phyloP scores from a whole-genome alignment of 306 rosid genomes.

The Malus sieversii region DNA sequence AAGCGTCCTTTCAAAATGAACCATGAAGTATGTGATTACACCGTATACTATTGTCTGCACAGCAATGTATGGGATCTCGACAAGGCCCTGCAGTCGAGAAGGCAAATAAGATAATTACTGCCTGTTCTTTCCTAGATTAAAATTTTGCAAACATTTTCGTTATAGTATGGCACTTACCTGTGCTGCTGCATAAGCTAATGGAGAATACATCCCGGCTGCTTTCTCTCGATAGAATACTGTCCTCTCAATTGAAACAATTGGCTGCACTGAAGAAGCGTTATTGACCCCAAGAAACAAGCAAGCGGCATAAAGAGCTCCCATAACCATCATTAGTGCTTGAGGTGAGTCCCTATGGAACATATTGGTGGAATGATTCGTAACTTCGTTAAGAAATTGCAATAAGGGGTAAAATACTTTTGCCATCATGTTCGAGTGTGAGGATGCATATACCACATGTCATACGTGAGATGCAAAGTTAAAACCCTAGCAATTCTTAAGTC shows the following conservation, averaged over 20 bases:
- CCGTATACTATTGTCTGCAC: constrained; percentile 65
- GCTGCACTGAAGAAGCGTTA: constrained; percentile 83
- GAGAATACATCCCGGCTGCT: constrained; percentile 93
- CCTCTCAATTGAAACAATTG: constrained; percentile 88
- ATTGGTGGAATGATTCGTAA: neutral
- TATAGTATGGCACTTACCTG: constrained; percentile 38
- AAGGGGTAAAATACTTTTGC: neutral
- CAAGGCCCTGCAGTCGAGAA: constrained; percentile 53
- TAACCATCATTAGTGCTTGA: constrained; percentile 51
- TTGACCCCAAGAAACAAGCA: constrained; percentile 79
- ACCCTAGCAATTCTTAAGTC: too few relatives aligned
- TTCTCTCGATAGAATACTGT: constrained; percentile 83
- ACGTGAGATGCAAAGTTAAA: neutral
- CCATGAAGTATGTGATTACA: constrained; percentile 70
- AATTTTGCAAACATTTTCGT: neutral
- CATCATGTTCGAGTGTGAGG: neutral
- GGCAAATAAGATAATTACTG: neutral
- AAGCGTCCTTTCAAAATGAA: constrained; percentile 56
- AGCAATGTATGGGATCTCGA: constrained; percentile 83
- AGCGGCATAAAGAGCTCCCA: constrained; percentile 85
- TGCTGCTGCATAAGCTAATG: constrained; percentile 73
- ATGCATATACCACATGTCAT: neutral
- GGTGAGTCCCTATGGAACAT: constrained; percentile 42
- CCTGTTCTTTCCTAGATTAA: neutral
- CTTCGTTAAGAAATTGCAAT: neutral